Conservation (phyloP, 2,329 filamentous ascomycete genomes). For the Botrytis porri region DNA sequence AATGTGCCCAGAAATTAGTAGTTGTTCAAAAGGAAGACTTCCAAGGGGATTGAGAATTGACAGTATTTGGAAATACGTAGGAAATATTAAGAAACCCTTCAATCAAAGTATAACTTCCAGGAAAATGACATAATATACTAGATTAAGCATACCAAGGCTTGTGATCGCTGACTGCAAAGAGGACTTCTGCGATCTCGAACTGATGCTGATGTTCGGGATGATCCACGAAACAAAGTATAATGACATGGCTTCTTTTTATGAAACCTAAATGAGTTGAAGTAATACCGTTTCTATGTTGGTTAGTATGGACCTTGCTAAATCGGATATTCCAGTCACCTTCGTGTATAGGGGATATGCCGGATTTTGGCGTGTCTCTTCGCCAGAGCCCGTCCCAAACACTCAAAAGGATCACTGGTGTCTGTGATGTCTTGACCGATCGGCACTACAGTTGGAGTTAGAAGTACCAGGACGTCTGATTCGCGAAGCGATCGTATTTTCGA, state of each 20-base stretch:
- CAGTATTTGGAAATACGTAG: not conserved
- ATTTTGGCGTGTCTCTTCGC: constrained; percentile 58
- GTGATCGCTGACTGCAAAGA: constrained; percentile 44
- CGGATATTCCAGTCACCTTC: constrained; percentile 39
- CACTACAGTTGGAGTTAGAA: constrained; percentile 56
- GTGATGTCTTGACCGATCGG: constrained; percentile 44
- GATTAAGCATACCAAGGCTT: constrained; percentile 40
- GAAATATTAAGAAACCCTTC: not conserved
- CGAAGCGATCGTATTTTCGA: constrained; percentile 47
- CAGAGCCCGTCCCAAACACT: constrained; percentile 64
- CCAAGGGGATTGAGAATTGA: not conserved
- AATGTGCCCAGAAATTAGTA: not conserved
- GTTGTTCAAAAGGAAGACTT: not conserved
- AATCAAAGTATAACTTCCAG: not conserved
- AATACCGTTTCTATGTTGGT: constrained; percentile 42
- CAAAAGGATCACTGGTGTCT: constrained; percentile 64
- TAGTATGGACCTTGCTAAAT: not conserved
- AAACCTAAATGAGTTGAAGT: constrained; percentile 44
- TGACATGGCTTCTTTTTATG: constrained; percentile 38
- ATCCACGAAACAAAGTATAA: constrained; percentile 48
- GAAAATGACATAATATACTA: not conserved
- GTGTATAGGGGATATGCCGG: constrained; percentile 70
- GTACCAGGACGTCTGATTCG: constrained; percentile 55
- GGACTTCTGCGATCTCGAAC: constrained; percentile 47
- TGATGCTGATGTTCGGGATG: constrained; percentile 49